Evolutionary conservation across 352 stramenopile genomes (phyloP).

Genomic region (Phytopythium oedochilum): DNA sequence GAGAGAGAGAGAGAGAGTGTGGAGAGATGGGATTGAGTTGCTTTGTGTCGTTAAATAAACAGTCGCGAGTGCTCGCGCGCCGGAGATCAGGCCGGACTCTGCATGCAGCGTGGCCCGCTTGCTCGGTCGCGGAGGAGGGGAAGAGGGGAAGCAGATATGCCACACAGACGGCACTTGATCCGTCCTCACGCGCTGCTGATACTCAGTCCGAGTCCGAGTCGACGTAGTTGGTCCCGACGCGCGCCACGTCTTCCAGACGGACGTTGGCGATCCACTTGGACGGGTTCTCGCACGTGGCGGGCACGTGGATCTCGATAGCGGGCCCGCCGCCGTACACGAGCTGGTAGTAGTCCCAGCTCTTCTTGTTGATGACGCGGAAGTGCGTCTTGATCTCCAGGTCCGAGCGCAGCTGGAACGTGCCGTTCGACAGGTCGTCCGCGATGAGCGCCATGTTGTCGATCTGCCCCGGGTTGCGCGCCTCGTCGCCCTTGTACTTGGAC

Average conservation of each 20-base stretch:
- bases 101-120: no score
- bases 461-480: slow-evolving; percentile 42
- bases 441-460: slow-evolving; percentile 78
- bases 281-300: slow-evolving; percentile 43
- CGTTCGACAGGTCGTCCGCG: slow-evolving; percentile 57
- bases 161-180: background rate
- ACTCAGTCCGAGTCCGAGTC: slow-evolving; percentile 31
- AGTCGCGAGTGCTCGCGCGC: background rate
- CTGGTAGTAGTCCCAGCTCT: slow-evolving; percentile 74
- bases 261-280: slow-evolving; percentile 44
- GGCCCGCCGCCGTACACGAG: slow-evolving; percentile 64
- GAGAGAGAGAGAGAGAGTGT: no score
- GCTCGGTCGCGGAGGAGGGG: background rate
- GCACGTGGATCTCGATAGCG: slow-evolving; percentile 65
- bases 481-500: slow-evolving; percentile 63
- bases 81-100: no score
- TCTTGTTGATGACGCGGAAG: slow-evolving; percentile 79
- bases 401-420: slow-evolving; percentile 60
- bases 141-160: no score
- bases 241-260: slow-evolving; percentile 42
- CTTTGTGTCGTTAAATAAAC: slow-evolving; percentile 14
- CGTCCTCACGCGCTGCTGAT: background rate
- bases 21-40: background rate
- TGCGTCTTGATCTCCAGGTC: slow-evolving; percentile 62
- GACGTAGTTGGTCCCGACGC: slow-evolving; percentile 65